Evolutionary conservation across 73 alveolate species (phyloP), one percentile per base, ranked within the genome.

Genomic region (Paraurostyla sp.): DNA sequence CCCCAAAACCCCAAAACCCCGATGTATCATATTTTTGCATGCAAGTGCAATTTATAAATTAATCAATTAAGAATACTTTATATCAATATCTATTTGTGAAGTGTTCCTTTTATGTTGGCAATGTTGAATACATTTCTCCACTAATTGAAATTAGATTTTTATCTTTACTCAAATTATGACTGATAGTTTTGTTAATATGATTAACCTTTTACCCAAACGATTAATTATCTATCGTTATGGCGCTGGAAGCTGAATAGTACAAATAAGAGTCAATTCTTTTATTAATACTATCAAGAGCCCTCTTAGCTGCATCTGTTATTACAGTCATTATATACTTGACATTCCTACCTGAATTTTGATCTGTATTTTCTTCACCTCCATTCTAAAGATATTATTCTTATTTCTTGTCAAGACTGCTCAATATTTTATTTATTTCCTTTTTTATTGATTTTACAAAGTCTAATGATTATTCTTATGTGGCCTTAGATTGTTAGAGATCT

Each of bases 241-340:
- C 29, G 6, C 36, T 36, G 13, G 82, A 38, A 2, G 82, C 9
- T 38, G 86, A 1, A 27, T 73, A 73, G 40, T 43, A 73, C 6
- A 73, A 0, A 32, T n/a, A 73, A 20, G 86, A 73, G 52, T 73
- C 86, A 0, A 73, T 73, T 73, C 71, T 40, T 50, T 73, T 73
- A 27, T 46, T 45, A 0, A 73, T 29, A 25, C 56, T 48, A 15
- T 73, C 86, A 27, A 45, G 7, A 40, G 54, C 42, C 46, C 86
- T 73, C 59, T 45, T 73, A 13, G 46, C 48, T 11, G 71, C 42
- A 2, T 73, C 86, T 45, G 46, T 43, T n/a, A 73, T 40, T 4
- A 71, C 46, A 7, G 69, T 7, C 20, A 73, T 16, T 23, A 73
- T 56, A 20, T 16, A 23, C 46, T 45, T 73, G 29, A 43, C 25